Evolutionary conservation across 306 rosid genomes (phyloP), one percentile per base, ranked within the genome.

Genomic region (Mucuna pruriens): DNA sequence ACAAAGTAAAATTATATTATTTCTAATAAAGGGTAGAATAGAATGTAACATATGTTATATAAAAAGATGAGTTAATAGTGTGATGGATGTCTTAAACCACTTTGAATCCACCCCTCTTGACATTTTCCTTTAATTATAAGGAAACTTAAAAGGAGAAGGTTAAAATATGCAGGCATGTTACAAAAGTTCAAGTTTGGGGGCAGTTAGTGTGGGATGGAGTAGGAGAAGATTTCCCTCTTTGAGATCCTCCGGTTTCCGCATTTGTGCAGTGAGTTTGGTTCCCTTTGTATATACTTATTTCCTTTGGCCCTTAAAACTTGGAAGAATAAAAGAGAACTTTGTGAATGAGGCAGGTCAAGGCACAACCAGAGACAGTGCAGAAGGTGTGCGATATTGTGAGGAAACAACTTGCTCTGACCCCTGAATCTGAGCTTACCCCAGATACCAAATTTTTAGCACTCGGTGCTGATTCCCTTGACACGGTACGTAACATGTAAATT

Each of bases 391-490:
- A 86, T 34, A 82, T 89, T 44, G 92, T 89, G 82, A 89, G 86
- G 46, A 84, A 82, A 68, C 90, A 89, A 63, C 88, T 89, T 34
- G 92, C 90, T 31, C 78, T 89, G 75, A 17, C 92, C 20, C 58
- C 86, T 4, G 92, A 86, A 51, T 65, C 87, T 4, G 76, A 52
- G 76, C 68, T 89, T 42, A 86, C 90, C 61, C 87, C 88, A 26
- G 87, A 84, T 54, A 84, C 90, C 58, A 86, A 80, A 77, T 89
- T 89, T 64, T 20, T 81, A 34, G 90, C 58, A 9, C 87, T 89
- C 3, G 92, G 92, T 61, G 92, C 92, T 55, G 90, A 89, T 84
- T 89, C 92, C 58, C 92, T 89, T 74, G 92, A 86, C 84, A 89
- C 90, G 0, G 90, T 86, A n/a, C n/a, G n/a, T n/a, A 82, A 40